These are phyloP conservation scores for Glycine tomentella DNA, from an alignment of 306 rosid species.

Conservation along the genomic window DNA sequence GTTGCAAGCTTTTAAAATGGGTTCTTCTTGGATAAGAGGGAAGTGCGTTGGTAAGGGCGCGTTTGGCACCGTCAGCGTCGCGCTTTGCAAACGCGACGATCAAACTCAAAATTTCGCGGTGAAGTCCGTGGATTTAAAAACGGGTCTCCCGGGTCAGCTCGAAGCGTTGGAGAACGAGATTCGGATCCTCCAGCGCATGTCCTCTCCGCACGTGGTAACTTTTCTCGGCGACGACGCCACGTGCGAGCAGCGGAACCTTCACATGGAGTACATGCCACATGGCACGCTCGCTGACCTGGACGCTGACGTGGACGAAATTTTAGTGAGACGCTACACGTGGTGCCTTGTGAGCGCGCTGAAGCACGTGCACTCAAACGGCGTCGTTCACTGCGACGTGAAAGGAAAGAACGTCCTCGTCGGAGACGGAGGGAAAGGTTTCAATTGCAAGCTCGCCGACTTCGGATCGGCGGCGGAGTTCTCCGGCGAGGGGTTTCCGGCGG, in stretches of 20 bases:
- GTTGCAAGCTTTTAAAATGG: slow-evolving; percentile 1
- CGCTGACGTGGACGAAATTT: slow-evolving; percentile 54
- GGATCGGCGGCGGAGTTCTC: slow-evolving; percentile 58
- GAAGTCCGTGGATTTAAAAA: slow-evolving; percentile 62
- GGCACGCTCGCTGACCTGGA: slow-evolving; percentile 59
- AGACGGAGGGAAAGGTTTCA: slow-evolving; percentile 44
- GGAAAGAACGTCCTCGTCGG: slow-evolving; percentile 68
- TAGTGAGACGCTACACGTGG: slow-evolving; percentile 56
- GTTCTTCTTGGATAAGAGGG: slow-evolving; percentile 70
- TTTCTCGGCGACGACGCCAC: slow-evolving; percentile 68
- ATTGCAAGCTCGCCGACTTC: slow-evolving; percentile 71
- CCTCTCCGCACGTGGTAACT: slow-evolving; percentile 64
- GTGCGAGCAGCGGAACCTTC: slow-evolving; percentile 59
- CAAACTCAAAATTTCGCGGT: slow-evolving; percentile 58
- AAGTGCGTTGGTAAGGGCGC: slow-evolving; percentile 69
- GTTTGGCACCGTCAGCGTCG: slow-evolving; percentile 65
- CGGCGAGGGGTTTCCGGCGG: not conserved
- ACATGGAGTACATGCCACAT: slow-evolving; percentile 71
- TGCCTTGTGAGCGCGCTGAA: slow-evolving; percentile 68
- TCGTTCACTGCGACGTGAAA: slow-evolving; percentile 81
- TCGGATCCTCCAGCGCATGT: slow-evolving; percentile 59
- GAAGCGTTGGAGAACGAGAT: slow-evolving; percentile 73
- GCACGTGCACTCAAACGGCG: slow-evolving; percentile 60
- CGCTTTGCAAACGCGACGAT: slow-evolving; percentile 49
- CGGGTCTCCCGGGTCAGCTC: slow-evolving; percentile 51